Evolutionary conservation across 2,329 filamentous ascomycete species (phyloP).

Genomic region (Cladosporium austrohemisphaericum): DNA sequence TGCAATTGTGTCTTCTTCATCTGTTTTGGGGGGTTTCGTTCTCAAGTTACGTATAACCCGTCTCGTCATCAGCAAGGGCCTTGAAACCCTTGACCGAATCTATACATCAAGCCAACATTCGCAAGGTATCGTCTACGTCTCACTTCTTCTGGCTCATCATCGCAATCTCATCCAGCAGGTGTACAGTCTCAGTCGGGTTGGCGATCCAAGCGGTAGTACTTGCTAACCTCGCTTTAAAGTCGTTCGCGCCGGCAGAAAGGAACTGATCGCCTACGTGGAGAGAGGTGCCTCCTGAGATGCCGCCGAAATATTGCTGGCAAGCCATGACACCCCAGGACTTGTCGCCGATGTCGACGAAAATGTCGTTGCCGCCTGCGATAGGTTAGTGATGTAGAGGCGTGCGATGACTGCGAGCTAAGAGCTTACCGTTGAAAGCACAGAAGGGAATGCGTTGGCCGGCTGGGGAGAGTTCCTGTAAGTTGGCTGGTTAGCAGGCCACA

Average conservation of each 20-base stretch:
- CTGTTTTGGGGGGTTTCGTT: too few species aligned
- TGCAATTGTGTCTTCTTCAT: too few species aligned
- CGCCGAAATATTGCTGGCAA: slow-evolving; percentile 86
- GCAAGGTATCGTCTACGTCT: background rate
- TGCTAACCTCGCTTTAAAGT: slow-evolving; percentile 91
- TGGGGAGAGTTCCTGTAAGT: slow-evolving; percentile 61
- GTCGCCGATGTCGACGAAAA: slow-evolving; percentile 98
- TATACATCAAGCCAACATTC: too few species aligned
- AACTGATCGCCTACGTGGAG: slow-evolving; percentile 96
- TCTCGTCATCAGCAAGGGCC: background rate
- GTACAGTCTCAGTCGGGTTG: slow-evolving; percentile 83
- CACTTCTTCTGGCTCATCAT: background rate
- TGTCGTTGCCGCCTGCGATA: slow-evolving; percentile 70
- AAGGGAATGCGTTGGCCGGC: slow-evolving; percentile 73
- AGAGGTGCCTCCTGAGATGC: slow-evolving; percentile 70
- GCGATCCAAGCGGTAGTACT: slow-evolving; percentile 98
- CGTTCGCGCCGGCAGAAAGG: slow-evolving; percentile 88
- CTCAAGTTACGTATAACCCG: too few species aligned
- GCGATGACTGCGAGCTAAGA: slow-evolving; percentile 21
- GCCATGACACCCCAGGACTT: slow-evolving; percentile 94
- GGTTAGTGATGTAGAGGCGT: slow-evolving; percentile 2
- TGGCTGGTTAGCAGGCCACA: slow-evolving; percentile 3
- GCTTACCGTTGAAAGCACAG: slow-evolving; percentile 83
- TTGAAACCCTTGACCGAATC: too few species aligned
- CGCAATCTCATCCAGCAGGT: slow-evolving; percentile 77